Base-by-base conservation (phyloP, 345 rosid genomes). In the Hypericum androsaemum region DNA sequence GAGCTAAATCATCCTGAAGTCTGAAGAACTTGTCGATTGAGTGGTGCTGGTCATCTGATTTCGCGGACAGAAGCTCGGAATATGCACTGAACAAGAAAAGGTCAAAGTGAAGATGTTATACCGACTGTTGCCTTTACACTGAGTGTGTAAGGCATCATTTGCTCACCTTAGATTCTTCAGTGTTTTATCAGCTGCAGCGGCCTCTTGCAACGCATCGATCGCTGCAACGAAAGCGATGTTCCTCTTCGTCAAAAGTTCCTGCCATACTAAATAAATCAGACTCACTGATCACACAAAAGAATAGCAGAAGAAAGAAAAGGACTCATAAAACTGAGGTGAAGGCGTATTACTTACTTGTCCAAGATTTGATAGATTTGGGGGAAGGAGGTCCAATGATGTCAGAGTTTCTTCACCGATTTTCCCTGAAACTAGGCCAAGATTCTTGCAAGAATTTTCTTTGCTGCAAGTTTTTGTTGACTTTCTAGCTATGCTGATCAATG, bases 101-200 rank as follows among this genome's bases (percentile, higher is more conserved):
- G 46, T 12, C 10, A 5, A 43, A 11, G 5, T 6, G 46, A 43
- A 43, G 10, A 14, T 43, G 10, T 43, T 14, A 43, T 43, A 10
- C 12, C 5, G 10, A 5, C 46, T 43, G 11, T n/a, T n/a, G n/a
- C n/a, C n/a, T n/a, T n/a, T n/a, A n/a, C n/a, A n/a, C n/a, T 22
- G 32, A 22, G 4, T 22, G 32, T 22, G 32, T 22, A 22, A 22
- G 32, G 32, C 32, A 22, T 22, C 1, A 53, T 37, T 37, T 41
- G 3, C 64, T n/a, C 14, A 80, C 87, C 82, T 75, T 56, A 83
- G 70, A 62, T 85, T 80, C 57, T 74, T 83, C 46, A 87, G 82
- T 67, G 80, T 67, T 69, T 75, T 70, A 60, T 84, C 85, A 16
- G 80, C 58, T 42, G 82, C 80, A 38, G 89, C 71, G 59, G 89